Percentiles rank a stretch among this genome's conserved stretches.
These are phyloP conservation scores for Neocallimastix lanati DNA, from an alignment of 192 early-diverging fungal species.

Conservation along the genomic window DNA sequence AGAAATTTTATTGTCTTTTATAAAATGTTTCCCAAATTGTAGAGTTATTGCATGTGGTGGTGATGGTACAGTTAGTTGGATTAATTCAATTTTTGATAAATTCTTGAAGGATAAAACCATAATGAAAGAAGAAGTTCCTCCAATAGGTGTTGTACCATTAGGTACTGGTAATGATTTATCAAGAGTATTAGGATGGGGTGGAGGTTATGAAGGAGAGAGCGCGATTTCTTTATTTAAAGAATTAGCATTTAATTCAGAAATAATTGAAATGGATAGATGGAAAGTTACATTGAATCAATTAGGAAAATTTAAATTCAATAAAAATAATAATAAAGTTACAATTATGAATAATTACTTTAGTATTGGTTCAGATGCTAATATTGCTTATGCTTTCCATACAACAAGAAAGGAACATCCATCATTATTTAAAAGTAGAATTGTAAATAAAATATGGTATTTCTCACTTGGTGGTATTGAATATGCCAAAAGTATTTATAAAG, in stretches of 20 bases:
- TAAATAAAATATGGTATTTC: not conserved
- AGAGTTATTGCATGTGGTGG: slow-evolving; percentile 16
- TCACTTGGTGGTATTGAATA: not conserved
- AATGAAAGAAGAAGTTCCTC: slow-evolving; percentile 5
- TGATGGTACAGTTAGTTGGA: slow-evolving; percentile 21
- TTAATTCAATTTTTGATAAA: slow-evolving; percentile 17
- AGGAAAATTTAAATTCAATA: not conserved
- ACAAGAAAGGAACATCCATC: not conserved
- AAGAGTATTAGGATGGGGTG: slow-evolving; percentile 12
- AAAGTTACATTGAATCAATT: not conserved
- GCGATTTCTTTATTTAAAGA: not conserved
- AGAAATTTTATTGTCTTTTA: slow-evolving; percentile 6
- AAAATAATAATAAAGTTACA: not conserved
- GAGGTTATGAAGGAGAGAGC: not conserved
- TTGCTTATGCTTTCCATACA: slow-evolving; percentile 1
- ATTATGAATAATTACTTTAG: slow-evolving; percentile 1
- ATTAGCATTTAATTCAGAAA: not conserved
- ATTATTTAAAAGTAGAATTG: not conserved
- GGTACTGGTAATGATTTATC: slow-evolving; percentile 31
- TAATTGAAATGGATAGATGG: slow-evolving; percentile 3
- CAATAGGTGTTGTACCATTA: slow-evolving; percentile 19
- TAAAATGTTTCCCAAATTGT: slow-evolving; percentile 8
- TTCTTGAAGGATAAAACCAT: not conserved
- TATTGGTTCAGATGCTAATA: slow-evolving; percentile 1
- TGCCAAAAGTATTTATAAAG: not conserved